Percentiles rank a stretch among this genome's conserved stretches.
These are phyloP conservation scores for Mycena chlorophos DNA, from an alignment of 768 basidiomycete species.

Conservation along the genomic window DNA sequence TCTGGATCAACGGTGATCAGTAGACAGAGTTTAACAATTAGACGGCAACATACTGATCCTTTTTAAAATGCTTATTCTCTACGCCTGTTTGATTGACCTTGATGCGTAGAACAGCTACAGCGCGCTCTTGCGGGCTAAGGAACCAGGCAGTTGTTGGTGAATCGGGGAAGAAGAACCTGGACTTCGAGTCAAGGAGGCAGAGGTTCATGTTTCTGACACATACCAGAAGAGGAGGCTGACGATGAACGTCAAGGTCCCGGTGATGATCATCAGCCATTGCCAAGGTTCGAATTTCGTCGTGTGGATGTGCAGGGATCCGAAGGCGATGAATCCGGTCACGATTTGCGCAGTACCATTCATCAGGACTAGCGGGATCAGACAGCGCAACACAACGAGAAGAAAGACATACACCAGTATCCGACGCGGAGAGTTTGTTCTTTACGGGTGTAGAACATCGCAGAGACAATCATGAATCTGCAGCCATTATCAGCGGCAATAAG, in stretches of 20 bases:
- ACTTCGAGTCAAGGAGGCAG: conserved; percentile 42
- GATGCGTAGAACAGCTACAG: conserved; percentile 50
- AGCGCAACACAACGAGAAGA: background rate
- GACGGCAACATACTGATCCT: conserved; percentile 61
- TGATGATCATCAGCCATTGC: conserved; percentile 45
- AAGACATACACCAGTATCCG: conserved; percentile 73
- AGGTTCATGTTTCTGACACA: conserved; percentile 44
- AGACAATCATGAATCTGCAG: conserved; percentile 69
- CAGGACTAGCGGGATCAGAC: conserved; percentile 46
- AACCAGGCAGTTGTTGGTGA: conserved; percentile 64
- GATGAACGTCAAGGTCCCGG: background rate
- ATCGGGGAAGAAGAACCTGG: conserved; percentile 61
- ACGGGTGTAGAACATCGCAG: conserved; percentile 80
- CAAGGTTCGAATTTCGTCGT: conserved; percentile 48
- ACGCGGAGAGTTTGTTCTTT: conserved; percentile 70
- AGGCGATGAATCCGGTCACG: conserved; percentile 51
- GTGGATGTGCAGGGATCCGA: conserved; percentile 49
- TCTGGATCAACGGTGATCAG: conserved; percentile 27
- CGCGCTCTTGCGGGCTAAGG: conserved; percentile 51
- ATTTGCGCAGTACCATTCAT: conserved; percentile 75
- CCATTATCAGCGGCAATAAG: background rate
- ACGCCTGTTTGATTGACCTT: conserved; percentile 81
- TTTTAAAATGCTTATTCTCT: conserved; percentile 81
- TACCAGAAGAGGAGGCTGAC: conserved; percentile 47
- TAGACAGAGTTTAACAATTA: background rate